Conservation (phyloP, 163 green algal species). For the Chlorella variabilis region DNA sequence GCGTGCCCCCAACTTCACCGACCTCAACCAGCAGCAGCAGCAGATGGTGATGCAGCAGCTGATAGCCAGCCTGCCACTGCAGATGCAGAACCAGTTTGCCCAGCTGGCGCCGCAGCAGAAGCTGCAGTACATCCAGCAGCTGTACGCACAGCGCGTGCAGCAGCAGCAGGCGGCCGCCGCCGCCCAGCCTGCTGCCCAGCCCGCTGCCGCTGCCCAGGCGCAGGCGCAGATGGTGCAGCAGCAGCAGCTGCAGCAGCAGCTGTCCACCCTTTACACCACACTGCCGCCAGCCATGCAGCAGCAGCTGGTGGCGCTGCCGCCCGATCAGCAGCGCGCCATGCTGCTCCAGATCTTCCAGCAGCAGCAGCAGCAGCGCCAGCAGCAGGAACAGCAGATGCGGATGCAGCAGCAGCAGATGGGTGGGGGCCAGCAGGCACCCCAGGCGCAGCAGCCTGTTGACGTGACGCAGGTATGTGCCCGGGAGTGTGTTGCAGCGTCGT, state of each 20-base stretch:
- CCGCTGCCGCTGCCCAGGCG: not conserved
- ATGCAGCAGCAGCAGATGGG: slow-evolving; percentile 34
- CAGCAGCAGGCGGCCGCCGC: slow-evolving; percentile 4
- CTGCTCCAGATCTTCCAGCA: slow-evolving; percentile 37
- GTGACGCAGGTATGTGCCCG: slow-evolving; percentile 13
- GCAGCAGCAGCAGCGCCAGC: slow-evolving; percentile 33
- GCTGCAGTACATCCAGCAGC: slow-evolving; percentile 29
- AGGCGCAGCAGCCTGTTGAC: slow-evolving; percentile 21
- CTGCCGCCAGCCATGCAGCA: slow-evolving; percentile 24
- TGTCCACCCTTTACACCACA: slow-evolving; percentile 24
- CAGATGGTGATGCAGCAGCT: slow-evolving; percentile 41
- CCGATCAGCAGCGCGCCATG: slow-evolving; percentile 34
- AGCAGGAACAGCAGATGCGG: slow-evolving; percentile 35
- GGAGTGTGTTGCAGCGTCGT: too few relatives aligned
- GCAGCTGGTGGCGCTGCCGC: slow-evolving; percentile 37
- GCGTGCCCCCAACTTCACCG: slow-evolving; percentile 1
- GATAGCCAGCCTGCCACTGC: slow-evolving; percentile 10
- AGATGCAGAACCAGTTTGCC: slow-evolving; percentile 19
- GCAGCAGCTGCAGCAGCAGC: slow-evolving; percentile 22
- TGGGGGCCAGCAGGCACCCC: slow-evolving; percentile 11
- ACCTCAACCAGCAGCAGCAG: slow-evolving; percentile 36
- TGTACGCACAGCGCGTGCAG: slow-evolving; percentile 18
- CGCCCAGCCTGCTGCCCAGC: not conserved
- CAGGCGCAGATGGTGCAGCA: slow-evolving; percentile 25
- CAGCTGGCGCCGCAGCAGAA: slow-evolving; percentile 28